Conservation (phyloP, 352 stramenopile genomes). For the Globisporangium splendens region DNA sequence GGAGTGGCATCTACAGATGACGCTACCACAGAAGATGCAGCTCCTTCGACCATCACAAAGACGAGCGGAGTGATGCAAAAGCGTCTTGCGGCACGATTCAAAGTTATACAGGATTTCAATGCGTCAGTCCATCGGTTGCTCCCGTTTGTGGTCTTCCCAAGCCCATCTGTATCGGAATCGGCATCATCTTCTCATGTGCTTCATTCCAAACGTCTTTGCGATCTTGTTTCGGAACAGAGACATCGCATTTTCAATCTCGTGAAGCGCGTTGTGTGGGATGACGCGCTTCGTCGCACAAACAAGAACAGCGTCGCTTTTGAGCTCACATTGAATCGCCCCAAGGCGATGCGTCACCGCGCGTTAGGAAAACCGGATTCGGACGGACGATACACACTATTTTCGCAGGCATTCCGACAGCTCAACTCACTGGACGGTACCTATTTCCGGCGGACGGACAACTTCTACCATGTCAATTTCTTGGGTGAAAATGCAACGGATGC, state of each 20-base stretch:
- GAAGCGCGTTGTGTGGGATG: conserved; percentile 73
- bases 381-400: conserved; percentile 72
- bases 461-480: conserved; percentile 86
- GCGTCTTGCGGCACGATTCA: conserved; percentile 56
- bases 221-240: conserved; percentile 41
- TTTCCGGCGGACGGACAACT: conserved; percentile 57
- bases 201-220: conserved; percentile 13
- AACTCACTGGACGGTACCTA: conserved; percentile 57
- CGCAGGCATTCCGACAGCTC: conserved; percentile 81
- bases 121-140: conserved; percentile 51
- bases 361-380: conserved; percentile 54
- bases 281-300: conserved; percentile 50
- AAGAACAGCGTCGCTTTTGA: conserved; percentile 46
- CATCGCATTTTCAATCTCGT: conserved; percentile 70
- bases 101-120: conserved; percentile 77
- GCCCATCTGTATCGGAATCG: conserved; percentile 3
- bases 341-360: conserved; percentile 75
- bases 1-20: conserved; percentile 9
- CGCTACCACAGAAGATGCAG: neutral
- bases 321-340: conserved; percentile 76
- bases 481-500: conserved; percentile 85
- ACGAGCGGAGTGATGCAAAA: conserved; percentile 24
- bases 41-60: neutral
- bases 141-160: conserved; percentile 41
- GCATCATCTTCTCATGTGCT: neutral